Percentiles rank a stretch among this genome's conserved stretches.
These are phyloP conservation scores for Coemansia sp. DNA, from an alignment of 192 early-diverging fungal species.

Conservation along the genomic window DNA sequence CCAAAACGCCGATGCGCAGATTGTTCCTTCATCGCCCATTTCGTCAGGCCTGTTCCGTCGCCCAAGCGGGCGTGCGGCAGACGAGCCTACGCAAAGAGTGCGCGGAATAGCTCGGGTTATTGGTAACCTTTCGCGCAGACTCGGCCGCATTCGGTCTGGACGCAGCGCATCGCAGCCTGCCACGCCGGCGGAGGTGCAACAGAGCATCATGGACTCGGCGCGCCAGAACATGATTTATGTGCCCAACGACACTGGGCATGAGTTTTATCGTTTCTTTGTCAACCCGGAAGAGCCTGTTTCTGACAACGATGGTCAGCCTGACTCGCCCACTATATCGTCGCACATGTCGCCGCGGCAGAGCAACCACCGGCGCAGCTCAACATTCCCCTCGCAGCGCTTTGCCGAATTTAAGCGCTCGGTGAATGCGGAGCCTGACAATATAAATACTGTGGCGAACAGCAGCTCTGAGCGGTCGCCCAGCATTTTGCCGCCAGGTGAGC, in stretches of 20 bases:
- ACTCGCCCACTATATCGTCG: conserved; percentile 42
- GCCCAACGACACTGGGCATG: conserved; percentile 22
- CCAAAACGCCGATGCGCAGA: not conserved
- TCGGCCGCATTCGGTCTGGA: conserved; percentile 39
- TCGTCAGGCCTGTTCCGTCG: conserved; percentile 26
- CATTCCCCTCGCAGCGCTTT: conserved; percentile 29
- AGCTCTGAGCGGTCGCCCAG: not conserved
- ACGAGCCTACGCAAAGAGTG: conserved; percentile 16
- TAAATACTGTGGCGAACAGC: not conserved
- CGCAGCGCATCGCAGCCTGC: conserved; percentile 54
- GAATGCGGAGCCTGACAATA: not conserved
- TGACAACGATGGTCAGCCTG: conserved; percentile 29
- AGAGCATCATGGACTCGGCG: conserved; percentile 38
- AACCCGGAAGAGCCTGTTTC: conserved; percentile 48
- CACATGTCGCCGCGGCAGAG: conserved; percentile 18
- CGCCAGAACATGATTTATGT: conserved; percentile 31
- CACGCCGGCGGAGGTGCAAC: conserved; percentile 41
- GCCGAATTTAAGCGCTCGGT: conserved; percentile 2
- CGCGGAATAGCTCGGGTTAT: conserved; percentile 46
- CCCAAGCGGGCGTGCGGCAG: conserved; percentile 9
- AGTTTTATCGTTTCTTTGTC: conserved; percentile 44
- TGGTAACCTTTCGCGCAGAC: conserved; percentile 35
- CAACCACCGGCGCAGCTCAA: conserved; percentile 25
- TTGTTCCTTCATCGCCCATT: conserved; percentile 30
- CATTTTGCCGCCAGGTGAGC: not conserved